Percentiles rank a stretch among this genome's conserved stretches.
Conservation (phyloP, 2,329 filamentous ascomycete genomes). For the Aspergillus sp. region DNA sequence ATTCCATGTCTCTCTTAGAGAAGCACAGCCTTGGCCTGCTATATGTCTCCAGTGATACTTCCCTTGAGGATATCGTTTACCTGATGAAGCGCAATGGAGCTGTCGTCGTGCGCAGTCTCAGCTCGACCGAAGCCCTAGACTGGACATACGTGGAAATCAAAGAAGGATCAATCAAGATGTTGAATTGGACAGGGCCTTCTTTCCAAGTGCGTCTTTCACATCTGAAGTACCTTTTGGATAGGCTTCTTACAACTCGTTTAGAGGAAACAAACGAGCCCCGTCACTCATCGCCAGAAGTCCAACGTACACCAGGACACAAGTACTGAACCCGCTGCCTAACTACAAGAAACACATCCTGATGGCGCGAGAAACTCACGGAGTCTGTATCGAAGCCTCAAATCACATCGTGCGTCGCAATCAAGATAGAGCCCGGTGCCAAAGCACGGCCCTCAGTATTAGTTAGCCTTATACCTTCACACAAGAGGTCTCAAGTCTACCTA, state of each 20-base stretch:
- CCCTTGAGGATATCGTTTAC: neutral
- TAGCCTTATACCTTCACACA: too few species aligned
- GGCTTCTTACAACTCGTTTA: neutral
- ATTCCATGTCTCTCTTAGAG: neutral
- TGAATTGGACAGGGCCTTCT: neutral
- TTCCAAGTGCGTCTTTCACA: neutral
- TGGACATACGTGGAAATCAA: neutral
- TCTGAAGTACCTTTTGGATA: neutral
- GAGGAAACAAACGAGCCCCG: constrained; percentile 12
- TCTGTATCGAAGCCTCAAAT: constrained; percentile 27
- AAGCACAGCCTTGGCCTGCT: neutral
- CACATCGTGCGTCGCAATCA: constrained; percentile 14
- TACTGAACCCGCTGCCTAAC: constrained; percentile 24
- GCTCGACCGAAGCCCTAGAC: neutral
- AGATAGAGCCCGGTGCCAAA: constrained; percentile 24
- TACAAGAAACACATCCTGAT: constrained; percentile 28
- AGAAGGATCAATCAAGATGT: neutral
- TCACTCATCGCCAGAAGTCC: constrained; percentile 6
- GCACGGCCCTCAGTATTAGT: too few species aligned
- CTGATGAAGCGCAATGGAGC: neutral
- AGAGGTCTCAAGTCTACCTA: too few species aligned
- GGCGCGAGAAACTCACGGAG: constrained; percentile 25
- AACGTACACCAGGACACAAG: constrained; percentile 7
- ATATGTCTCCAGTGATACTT: neutral
- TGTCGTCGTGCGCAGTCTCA: neutral